Evolutionary conservation across 352 stramenopile genomes (phyloP).

Genomic region (Nothophytophthora sp.): DNA sequence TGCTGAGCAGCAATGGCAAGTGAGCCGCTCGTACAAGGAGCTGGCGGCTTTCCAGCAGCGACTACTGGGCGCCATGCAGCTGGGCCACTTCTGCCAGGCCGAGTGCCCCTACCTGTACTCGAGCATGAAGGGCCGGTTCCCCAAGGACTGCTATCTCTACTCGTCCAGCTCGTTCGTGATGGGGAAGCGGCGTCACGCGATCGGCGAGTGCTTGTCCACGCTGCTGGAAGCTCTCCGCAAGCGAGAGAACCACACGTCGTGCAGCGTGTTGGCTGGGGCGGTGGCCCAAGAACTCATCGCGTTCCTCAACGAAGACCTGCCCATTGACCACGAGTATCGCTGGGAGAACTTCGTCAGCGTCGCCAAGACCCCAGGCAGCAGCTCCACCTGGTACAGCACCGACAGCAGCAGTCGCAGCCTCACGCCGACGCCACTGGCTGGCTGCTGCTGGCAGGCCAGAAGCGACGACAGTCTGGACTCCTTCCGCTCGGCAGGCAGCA

Average conservation of each 20-base stretch:
- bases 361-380: slow-evolving; percentile 51
- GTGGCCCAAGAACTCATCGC: slow-evolving; percentile 58
- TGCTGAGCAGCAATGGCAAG: slow-evolving; percentile 36
- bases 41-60: slow-evolving; percentile 40
- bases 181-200: slow-evolving; percentile 30
- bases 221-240: slow-evolving; percentile 41
- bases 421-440: slow-evolving; percentile 8
- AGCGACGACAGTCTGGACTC: slow-evolving; percentile 33
- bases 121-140: slow-evolving; percentile 64
- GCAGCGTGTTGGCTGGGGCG: slow-evolving; percentile 40
- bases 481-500: slow-evolving; percentile 35
- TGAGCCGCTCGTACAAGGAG: slow-evolving; percentile 51
- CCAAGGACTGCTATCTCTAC: slow-evolving; percentile 47
- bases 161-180: slow-evolving; percentile 40
- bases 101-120: slow-evolving; percentile 66
- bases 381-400: slow-evolving; percentile 18
- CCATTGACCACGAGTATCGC: slow-evolving; percentile 62
- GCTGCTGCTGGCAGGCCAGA: slow-evolving; percentile 16
- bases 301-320: slow-evolving; percentile 66
- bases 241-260: slow-evolving; percentile 44
- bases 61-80: slow-evolving; percentile 38
- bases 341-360: slow-evolving; percentile 41
- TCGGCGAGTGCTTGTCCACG: slow-evolving; percentile 37
- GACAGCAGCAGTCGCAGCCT: slow-evolving; percentile 23
- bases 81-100: slow-evolving; percentile 54